A percentile compares a stretch with the other conserved stretches of the same genome.
These are phyloP conservation scores for Colletotrichum acutatum DNA, from an alignment of 2,329 filamentous ascomycete genomes.

Conservation along the genomic window DNA sequence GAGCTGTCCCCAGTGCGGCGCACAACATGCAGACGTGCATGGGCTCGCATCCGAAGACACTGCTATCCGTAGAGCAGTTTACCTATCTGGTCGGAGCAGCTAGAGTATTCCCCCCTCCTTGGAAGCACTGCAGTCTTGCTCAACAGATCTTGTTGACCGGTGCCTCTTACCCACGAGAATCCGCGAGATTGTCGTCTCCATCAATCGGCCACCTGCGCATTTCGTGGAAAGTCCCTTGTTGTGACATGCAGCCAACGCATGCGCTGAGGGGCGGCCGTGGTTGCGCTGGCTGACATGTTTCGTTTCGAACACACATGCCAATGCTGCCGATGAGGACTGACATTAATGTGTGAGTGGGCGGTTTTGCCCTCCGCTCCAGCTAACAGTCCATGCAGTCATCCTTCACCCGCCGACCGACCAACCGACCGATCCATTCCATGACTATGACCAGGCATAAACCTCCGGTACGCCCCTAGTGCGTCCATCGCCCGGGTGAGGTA, in stretches of 20 bases:
- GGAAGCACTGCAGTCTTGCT: slow-evolving; percentile 5
- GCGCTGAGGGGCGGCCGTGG: not conserved
- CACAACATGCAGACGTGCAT: slow-evolving; percentile 31
- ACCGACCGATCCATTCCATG: not conserved
- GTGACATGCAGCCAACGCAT: slow-evolving; percentile 26
- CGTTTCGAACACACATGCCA: slow-evolving; percentile 21
- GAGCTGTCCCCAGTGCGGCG: slow-evolving; percentile 21
- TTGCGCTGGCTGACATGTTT: slow-evolving; percentile 22
- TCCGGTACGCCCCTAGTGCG: not conserved
- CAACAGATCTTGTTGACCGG: not conserved
- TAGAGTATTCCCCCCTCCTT: not conserved
- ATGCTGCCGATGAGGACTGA: not conserved
- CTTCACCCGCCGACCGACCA: slow-evolving; percentile 12
- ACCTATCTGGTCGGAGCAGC: slow-evolving; percentile 4
- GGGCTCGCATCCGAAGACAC: slow-evolving; percentile 24
- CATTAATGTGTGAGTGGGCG: not conserved
- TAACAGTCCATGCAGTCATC: slow-evolving; percentile 26
- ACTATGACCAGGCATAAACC: not conserved
- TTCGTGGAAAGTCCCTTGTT: slow-evolving; percentile 8
- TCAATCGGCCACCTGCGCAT: slow-evolving; percentile 16
- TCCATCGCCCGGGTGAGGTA: slow-evolving; percentile 3
- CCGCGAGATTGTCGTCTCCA: not conserved
- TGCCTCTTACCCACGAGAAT: not conserved
- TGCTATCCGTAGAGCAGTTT: not conserved
- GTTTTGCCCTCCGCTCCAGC: not conserved